Evolutionary conservation across 257 asterid species (phyloP).

Genomic region (Solanum sitiens): DNA sequence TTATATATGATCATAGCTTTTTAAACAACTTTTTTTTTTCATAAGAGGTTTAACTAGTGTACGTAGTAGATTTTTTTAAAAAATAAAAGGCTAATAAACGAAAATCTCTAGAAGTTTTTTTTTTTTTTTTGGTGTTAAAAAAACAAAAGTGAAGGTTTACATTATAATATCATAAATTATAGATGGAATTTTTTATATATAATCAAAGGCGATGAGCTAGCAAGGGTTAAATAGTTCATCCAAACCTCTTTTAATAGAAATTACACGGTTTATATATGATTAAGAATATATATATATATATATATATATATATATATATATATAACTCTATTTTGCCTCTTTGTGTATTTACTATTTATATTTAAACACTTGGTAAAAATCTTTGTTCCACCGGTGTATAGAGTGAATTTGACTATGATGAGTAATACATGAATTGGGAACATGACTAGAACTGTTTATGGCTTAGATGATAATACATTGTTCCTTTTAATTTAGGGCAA

Average conservation of each 20-base stretch:
- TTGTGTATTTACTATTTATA: too few species aligned
- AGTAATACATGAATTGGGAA: too few species aligned
- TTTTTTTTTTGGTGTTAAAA: background rate
- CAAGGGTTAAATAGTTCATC: rapidly evolving
- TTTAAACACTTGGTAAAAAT: background rate
- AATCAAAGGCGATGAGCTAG: background rate
- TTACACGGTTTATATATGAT: too few species aligned
- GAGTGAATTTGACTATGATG: background rate
- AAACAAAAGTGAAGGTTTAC: background rate
- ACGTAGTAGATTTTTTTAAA: too few species aligned
- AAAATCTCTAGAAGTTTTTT: too few species aligned
- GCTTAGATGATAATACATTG: background rate
- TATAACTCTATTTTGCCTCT: background rate
- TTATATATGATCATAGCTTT: background rate
- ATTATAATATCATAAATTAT: background rate
- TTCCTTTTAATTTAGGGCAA: too few species aligned
- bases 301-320: too few species aligned
- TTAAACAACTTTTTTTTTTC: background rate
- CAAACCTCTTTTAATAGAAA: too few species aligned
- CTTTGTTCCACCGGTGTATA: background rate
- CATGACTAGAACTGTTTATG: background rate
- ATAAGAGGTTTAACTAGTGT: background rate
- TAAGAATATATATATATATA: too few species aligned
- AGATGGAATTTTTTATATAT: background rate
- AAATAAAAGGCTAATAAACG: too few species aligned